Percentiles rank a stretch among this genome's conserved stretches.
Conservation (phyloP, 129 eudicot genomes). For the Mikania micrantha region DNA sequence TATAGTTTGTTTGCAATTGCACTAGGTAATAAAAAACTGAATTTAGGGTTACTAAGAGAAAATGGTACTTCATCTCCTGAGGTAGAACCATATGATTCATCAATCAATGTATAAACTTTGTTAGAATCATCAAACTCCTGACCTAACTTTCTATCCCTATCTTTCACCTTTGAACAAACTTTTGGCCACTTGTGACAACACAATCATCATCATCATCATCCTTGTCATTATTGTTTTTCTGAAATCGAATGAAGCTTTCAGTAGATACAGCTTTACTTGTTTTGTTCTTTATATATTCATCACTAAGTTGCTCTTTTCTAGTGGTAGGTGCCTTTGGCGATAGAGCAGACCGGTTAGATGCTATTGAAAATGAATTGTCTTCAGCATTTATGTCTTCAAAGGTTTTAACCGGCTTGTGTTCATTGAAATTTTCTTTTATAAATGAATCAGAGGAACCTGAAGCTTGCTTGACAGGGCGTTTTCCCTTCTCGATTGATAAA, state of each 20-base stretch:
- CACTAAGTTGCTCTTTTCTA: constrained; percentile 11
- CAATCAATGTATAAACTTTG: constrained; percentile 24
- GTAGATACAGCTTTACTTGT: constrained; percentile 14
- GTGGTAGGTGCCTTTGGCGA: constrained; percentile 18
- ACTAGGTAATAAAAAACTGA: constrained; percentile 41
- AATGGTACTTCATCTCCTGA: constrained; percentile 27
- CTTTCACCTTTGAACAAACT: constrained; percentile 22
- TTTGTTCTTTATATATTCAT: constrained; percentile 15
- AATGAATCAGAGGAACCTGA: constrained; percentile 24
- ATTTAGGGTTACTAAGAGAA: constrained; percentile 52
- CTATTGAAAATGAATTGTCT: constrained; percentile 22
- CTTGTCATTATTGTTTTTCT: not conserved
- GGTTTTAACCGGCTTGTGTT: constrained; percentile 19
- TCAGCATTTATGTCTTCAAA: constrained; percentile 11
- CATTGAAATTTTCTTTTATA: constrained; percentile 14
- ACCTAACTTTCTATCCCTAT: constrained; percentile 17
- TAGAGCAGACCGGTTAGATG: constrained; percentile 17
- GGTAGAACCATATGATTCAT: constrained; percentile 26
- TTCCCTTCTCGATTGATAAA: constrained; percentile 71
- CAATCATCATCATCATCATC: constrained; percentile 45
- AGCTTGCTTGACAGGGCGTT: constrained; percentile 26
- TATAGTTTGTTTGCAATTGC: constrained; percentile 71
- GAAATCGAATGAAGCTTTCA: constrained; percentile 4
- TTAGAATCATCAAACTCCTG: constrained; percentile 31
- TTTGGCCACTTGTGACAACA: constrained; percentile 36